A percentile compares a stretch with the other conserved stretches of the same genome.
Evolutionary conservation across 176 grass and related monocot species (phyloP).

Genomic region (Carex myosuroides): DNA sequence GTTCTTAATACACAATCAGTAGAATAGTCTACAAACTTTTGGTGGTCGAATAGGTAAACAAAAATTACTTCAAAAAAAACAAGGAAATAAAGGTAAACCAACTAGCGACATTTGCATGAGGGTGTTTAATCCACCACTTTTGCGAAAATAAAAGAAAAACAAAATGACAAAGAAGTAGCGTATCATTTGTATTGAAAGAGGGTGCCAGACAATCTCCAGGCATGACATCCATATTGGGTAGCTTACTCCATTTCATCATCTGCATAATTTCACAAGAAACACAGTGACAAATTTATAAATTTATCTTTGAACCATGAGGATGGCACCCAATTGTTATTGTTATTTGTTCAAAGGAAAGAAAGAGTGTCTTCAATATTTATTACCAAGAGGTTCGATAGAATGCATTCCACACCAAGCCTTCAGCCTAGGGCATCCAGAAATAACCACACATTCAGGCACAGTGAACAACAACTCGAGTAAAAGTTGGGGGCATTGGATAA

Average conservation of each 20-base stretch:
- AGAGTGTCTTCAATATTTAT: not conserved
- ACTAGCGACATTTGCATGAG: no score
- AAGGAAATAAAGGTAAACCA: no score
- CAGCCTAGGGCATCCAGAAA: constrained; percentile 31
- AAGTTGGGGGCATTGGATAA: constrained; percentile 26
- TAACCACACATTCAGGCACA: constrained; percentile 1
- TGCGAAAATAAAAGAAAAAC: no score
- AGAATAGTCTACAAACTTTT: no score
- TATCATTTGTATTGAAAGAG: no score
- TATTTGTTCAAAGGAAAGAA: not conserved
- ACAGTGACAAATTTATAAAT: not conserved
- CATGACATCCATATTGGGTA: not conserved
- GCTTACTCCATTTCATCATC: not conserved
- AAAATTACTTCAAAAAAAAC: no score
- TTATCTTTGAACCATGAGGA: not conserved
- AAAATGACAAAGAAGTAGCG: no score
- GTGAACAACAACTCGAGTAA: not conserved
- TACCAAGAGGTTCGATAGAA: constrained; percentile 6
- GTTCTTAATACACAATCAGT: no score
- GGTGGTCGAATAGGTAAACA: no score
- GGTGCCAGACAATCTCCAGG: not conserved
- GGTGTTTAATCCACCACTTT: no score
- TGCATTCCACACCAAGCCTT: constrained; percentile 30
- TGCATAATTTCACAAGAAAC: not conserved
- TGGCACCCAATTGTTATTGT: not conserved